Conservation (phyloP, 805 yeast genomes). For the Ogataea philodendri region DNA sequence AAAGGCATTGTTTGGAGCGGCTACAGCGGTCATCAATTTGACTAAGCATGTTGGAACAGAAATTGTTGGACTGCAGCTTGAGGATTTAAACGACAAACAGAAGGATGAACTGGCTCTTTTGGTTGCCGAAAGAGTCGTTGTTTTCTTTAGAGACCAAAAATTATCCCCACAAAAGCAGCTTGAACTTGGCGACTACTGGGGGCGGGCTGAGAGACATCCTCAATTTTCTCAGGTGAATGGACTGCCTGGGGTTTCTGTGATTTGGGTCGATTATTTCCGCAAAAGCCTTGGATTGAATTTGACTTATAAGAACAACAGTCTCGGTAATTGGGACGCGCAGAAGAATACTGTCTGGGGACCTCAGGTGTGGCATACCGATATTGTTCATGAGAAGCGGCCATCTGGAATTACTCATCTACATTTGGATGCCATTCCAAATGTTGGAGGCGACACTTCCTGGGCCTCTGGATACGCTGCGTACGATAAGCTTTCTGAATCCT, state of each 20-base stretch:
- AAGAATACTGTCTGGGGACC: conserved; percentile 15
- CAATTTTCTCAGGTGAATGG: conserved; percentile 36
- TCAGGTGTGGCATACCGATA: conserved; percentile 51
- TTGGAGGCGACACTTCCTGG: conserved; percentile 60
- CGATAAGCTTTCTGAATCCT: conserved; percentile 51
- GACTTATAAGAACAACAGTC: conserved; percentile 22
- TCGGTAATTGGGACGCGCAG: conserved; percentile 19
- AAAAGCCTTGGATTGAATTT: conserved; percentile 23
- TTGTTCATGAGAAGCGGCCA: conserved; percentile 55
- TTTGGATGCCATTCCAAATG: conserved; percentile 46
- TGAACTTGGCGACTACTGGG: conserved; percentile 45
- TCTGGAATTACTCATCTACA: conserved; percentile 55
- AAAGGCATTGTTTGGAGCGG: conserved; percentile 41
- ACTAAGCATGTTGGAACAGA: conserved; percentile 51
- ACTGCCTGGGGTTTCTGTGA: conserved; percentile 38
- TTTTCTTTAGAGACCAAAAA: conserved; percentile 49
- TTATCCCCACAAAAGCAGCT: conserved; percentile 42
- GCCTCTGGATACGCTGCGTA: conserved; percentile 55
- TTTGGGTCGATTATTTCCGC: conserved; percentile 40
- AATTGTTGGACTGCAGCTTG: conserved; percentile 45
- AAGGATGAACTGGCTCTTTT: conserved; percentile 47
- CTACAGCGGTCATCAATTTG: conserved; percentile 40
- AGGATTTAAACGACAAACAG: conserved; percentile 42
- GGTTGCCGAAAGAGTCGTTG: conserved; percentile 48
- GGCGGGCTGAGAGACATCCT: conserved; percentile 41